Conservation (phyloP, 2,329 filamentous ascomycete genomes). For the Scedosporium minutisporum region DNA sequence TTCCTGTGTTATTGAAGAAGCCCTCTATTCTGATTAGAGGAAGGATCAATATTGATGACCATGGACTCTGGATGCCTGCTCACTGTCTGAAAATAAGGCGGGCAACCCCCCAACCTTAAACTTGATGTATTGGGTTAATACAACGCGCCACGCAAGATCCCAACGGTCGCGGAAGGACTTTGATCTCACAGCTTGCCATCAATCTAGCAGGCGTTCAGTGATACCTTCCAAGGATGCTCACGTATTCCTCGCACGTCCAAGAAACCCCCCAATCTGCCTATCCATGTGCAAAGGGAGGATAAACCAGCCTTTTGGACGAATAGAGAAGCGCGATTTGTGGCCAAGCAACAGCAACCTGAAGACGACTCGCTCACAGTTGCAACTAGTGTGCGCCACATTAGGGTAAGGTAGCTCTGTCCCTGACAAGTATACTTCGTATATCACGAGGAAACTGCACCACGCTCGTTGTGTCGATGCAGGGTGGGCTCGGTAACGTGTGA, state of each 20-base stretch:
- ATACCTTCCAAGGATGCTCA: neutral
- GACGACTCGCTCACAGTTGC: neutral
- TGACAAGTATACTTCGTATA: neutral
- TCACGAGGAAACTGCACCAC: neutral
- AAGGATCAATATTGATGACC: too few relatives aligned
- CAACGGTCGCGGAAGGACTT: neutral
- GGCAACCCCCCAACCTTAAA: too few relatives aligned
- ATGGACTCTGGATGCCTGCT: too few relatives aligned
- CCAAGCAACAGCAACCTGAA: neutral
- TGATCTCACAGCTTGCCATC: neutral
- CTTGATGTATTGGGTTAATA: neutral
- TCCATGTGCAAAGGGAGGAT: neutral
- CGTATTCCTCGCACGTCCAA: neutral
- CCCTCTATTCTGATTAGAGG: too few relatives aligned
- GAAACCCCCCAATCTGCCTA: neutral
- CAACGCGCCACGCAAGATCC: neutral
- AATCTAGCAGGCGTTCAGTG: neutral
- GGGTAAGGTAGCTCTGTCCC: neutral
- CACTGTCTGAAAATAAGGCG: too few relatives aligned
- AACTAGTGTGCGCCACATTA: neutral
- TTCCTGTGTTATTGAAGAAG: neutral
- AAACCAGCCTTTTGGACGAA: neutral
- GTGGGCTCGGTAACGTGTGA: constrained; percentile 1
- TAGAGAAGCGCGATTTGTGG: neutral
- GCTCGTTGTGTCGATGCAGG: neutral